Base-by-base conservation (phyloP, 108 stramenopile genomes). In the Fistulifera pelliculosa region DNA sequence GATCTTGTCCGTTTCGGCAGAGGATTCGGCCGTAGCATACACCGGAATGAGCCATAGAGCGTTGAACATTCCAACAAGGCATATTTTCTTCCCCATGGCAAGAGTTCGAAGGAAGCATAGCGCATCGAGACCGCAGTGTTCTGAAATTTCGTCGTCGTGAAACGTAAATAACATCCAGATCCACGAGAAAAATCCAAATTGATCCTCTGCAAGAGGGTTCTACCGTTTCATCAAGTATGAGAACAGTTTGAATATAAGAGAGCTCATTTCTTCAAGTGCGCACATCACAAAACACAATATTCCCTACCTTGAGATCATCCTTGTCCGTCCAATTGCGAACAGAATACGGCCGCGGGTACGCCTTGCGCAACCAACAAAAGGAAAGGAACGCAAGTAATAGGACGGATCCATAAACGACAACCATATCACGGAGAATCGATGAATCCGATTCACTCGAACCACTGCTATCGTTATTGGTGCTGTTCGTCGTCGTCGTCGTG, bases 21-120 rank as follows among this genome's bases (percentile, higher is more conserved):
- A 24, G 0, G 19, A 39, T 10, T 45, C 26, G 13, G 73, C 63
- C 8, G 64, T 75, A 2, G 40, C 65, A 48, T 75, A 81, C 35
- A 75, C 47, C 17, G 80, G 80, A 21, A 81, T 59, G 6, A 81
- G 61, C 64, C 68, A 81, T 2, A 81, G 49, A 15, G 68, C 69
- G 28, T 81, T 72, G 23, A 73, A 61, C 10, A 62, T 16, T 11
- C 67, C 74, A 27, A 81, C 49, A 15, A 64, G 25, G 10, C 66
- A 55, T 8, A 79, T 16, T 12, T 60, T 54, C 38, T 61, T 47
- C 18, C 73, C 73, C 27, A 76, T 57, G 11, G 65, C 49, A 25
- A 76, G 49, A 22, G 64, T 15, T 15, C 74, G 50, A 26, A 76
- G 19, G 24, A 73, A 73, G 25, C 74, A 73, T 16, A 75, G 23